Percentiles rank a stretch among this genome's conserved stretches.
These are phyloP conservation scores for Taphrina sp. DNA, from an alignment of 1,139 yeast genomes.

Conservation along the genomic window DNA sequence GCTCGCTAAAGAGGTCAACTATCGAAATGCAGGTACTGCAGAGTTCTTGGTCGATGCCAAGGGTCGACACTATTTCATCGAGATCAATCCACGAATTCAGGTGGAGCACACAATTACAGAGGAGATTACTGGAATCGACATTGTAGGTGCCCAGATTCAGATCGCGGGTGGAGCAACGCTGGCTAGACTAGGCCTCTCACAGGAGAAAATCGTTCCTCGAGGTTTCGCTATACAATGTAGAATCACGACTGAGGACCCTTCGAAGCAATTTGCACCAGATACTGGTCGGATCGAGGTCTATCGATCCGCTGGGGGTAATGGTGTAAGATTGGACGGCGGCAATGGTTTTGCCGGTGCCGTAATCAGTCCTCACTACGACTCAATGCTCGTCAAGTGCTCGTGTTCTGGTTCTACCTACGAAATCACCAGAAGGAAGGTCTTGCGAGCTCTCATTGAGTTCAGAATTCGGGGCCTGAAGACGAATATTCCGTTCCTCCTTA, in stretches of 20 bases:
- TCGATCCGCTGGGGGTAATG: constrained; percentile 99
- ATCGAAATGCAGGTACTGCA: constrained; percentile 98
- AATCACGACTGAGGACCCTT: constrained; percentile 97
- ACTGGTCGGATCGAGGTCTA: constrained; percentile 98
- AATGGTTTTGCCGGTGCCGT: constrained; percentile 99
- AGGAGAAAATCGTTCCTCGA: constrained; percentile 90
- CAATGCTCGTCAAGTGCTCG: constrained; percentile 96
- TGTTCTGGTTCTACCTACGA: constrained; percentile 96
- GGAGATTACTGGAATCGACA: constrained; percentile 96
- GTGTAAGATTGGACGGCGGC: constrained; percentile 98
- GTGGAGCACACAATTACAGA: constrained; percentile 47
- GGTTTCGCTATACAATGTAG: constrained; percentile 99
- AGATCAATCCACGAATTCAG: constrained; percentile 97
- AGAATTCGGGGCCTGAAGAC: constrained; percentile 99
- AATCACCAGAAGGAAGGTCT: constrained; percentile 95
- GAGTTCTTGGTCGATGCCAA: constrained; percentile 92
- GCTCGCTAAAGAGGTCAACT: constrained; percentile 81
- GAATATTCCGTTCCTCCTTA: constrained; percentile 90
- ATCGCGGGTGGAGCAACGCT: constrained; percentile 98
- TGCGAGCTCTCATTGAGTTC: constrained; percentile 92
- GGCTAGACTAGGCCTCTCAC: constrained; percentile 84
- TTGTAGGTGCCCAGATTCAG: constrained; percentile 98
- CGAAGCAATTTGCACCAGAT: constrained; percentile 96
- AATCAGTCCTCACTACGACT: constrained; percentile 95
- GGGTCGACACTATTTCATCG: constrained; percentile 95